phyloP scores from a whole-genome alignment of 331 rosid genomes.

The Acacia pycnantha region DNA sequence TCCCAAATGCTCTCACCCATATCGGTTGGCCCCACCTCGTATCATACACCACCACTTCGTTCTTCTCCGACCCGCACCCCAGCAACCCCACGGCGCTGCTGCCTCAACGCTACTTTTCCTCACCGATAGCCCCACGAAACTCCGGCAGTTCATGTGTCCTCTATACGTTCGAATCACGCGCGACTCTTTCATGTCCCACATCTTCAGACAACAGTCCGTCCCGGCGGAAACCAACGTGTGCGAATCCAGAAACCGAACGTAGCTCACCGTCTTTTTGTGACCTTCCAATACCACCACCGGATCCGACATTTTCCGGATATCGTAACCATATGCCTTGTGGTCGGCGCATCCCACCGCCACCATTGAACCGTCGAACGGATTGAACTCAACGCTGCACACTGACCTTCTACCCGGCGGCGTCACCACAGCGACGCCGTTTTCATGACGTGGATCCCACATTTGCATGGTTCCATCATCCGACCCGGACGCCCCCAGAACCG shows the following conservation, averaged over 20 bases:
- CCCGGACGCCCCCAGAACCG: slow-evolving; percentile 52
- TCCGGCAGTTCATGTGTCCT: slow-evolving; percentile 53
- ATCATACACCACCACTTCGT: slow-evolving; percentile 53
- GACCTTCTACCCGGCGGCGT: slow-evolving; percentile 42
- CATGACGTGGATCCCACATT: slow-evolving; percentile 60
- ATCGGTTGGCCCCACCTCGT: slow-evolving; percentile 56
- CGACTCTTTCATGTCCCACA: slow-evolving; percentile 46
- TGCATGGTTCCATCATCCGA: slow-evolving; percentile 72
- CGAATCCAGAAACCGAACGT: slow-evolving; percentile 43
- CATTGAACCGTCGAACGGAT: slow-evolving; percentile 33
- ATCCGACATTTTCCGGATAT: slow-evolving; percentile 40
- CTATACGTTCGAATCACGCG: slow-evolving; percentile 40
- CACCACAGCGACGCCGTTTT: slow-evolving; percentile 37
- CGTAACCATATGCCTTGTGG: slow-evolving; percentile 57
- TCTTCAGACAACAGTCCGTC: slow-evolving; percentile 52
- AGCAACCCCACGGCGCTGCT: slow-evolving; percentile 39
- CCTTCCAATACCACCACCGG: slow-evolving; percentile 50
- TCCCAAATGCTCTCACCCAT: slow-evolving; percentile 51
- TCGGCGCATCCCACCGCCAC: slow-evolving; percentile 64
- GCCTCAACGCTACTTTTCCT: slow-evolving; percentile 46
- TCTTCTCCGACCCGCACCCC: slow-evolving; percentile 67
- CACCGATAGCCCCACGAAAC: slow-evolving; percentile 63
- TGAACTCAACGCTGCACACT: slow-evolving; percentile 63
- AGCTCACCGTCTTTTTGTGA: slow-evolving; percentile 55
- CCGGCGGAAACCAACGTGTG: slow-evolving; percentile 42